A percentile compares a stretch with the other conserved stretches of the same genome.
Conservation (phyloP, 768 basidiomycete genomes). For the Tylopilus rubrobrunneus region DNA sequence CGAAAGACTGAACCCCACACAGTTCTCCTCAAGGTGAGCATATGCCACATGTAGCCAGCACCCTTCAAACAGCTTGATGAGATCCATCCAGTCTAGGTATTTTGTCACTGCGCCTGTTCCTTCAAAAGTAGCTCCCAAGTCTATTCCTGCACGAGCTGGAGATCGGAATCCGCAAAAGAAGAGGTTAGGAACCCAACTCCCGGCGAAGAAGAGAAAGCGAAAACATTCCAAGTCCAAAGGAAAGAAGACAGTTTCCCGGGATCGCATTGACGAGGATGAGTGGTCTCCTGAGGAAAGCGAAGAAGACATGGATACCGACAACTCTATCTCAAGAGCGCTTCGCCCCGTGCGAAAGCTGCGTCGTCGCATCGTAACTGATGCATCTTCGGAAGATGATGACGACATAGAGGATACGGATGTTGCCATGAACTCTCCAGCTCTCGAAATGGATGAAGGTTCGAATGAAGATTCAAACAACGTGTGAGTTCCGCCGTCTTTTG, state of each 20-base stretch:
- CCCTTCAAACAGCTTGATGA: background rate
- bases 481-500: slow-evolving; percentile 4
- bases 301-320: slow-evolving; percentile 13
- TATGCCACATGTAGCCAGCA: background rate
- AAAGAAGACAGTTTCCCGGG: slow-evolving; percentile 28
- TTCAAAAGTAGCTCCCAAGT: slow-evolving; percentile 19
- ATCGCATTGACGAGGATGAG: slow-evolving; percentile 25
- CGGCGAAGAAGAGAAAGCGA: slow-evolving; percentile 10
- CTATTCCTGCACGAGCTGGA: background rate
- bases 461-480: background rate
- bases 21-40: slow-evolving; percentile 72
- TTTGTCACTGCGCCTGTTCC: slow-evolving; percentile 34
- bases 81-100: slow-evolving; percentile 35
- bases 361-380: slow-evolving; percentile 24
- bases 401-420: slow-evolving; percentile 13
- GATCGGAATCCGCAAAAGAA: slow-evolving; percentile 10
- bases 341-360: slow-evolving; percentile 33
- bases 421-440: slow-evolving; percentile 12
- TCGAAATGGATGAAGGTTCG: background rate
- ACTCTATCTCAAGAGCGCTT: slow-evolving; percentile 9
- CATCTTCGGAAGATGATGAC: slow-evolving; percentile 25
- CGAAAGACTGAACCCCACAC: slow-evolving; percentile 80
- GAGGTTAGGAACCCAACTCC: slow-evolving; percentile 18
- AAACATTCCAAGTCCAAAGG: slow-evolving; percentile 41
- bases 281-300: slow-evolving; percentile 18